These are phyloP conservation scores for Ajuga chamaepitys DNA, from an alignment of 257 asterid genomes.

Conservation along the genomic window DNA sequence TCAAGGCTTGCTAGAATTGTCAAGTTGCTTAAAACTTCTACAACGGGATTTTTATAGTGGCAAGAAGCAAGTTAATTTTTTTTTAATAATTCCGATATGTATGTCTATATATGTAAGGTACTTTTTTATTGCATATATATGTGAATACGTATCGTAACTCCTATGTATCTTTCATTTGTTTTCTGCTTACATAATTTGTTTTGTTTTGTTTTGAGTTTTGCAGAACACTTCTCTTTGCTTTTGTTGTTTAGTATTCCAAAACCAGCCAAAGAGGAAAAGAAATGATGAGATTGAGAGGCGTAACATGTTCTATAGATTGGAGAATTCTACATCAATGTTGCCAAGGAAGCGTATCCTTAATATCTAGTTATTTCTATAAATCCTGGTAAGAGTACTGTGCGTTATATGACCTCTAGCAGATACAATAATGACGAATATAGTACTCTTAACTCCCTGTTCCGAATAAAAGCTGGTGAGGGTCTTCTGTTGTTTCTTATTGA, in stretches of 20 bases:
- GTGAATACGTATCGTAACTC: neutral
- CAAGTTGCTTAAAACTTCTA: neutral
- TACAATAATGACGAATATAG: neutral
- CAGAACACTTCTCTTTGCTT: conserved; percentile 46
- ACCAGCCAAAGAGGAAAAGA: conserved; percentile 32
- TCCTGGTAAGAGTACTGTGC: neutral
- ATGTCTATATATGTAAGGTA: neutral
- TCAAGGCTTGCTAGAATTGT: neutral
- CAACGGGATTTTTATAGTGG: neutral
- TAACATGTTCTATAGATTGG: conserved; percentile 48
- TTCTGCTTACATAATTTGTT: neutral
- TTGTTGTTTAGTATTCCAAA: conserved; percentile 51
- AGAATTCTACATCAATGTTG: conserved; percentile 41
- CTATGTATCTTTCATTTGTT: conserved; percentile 5
- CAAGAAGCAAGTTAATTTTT: neutral
- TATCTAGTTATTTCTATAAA: conserved; percentile 13
- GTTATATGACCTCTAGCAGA: neutral
- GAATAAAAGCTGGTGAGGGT: too few relatives aligned
- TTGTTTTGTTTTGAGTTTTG: conserved; percentile 19
- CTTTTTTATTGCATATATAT: neutral
- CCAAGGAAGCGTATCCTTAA: conserved; percentile 85
- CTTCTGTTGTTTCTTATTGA: too few relatives aligned
- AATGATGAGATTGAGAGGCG: conserved; percentile 54
- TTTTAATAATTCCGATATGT: neutral
- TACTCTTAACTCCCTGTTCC: neutral